These are phyloP conservation scores for Stylonectria norvegica DNA, from an alignment of 2,329 filamentous ascomycete species.

Conservation along the genomic window DNA sequence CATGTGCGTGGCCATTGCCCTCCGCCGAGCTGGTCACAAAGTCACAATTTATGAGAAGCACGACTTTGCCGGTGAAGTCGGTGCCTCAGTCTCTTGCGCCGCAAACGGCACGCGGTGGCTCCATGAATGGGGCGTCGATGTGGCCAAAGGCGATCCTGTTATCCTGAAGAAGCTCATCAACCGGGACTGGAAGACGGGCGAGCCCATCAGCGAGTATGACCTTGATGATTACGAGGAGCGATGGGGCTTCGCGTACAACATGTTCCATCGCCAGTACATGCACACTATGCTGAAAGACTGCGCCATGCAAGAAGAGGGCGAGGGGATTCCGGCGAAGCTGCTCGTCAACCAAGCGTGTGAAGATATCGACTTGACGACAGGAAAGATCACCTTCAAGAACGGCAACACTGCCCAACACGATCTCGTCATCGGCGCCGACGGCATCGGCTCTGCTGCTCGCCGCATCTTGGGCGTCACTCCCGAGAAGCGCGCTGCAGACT, in stretches of 20 bases:
- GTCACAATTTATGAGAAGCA: slow-evolving; percentile 63
- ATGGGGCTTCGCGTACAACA: slow-evolving; percentile 65
- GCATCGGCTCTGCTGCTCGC: slow-evolving; percentile 64
- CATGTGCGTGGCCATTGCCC: slow-evolving; percentile 44
- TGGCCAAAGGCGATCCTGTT: slow-evolving; percentile 62
- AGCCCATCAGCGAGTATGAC: slow-evolving; percentile 61
- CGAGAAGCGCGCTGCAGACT: slow-evolving; percentile 56
- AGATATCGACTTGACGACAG: slow-evolving; percentile 49
- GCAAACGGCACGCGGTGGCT: slow-evolving; percentile 69
- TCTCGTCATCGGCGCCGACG: slow-evolving; percentile 61
- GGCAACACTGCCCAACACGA: slow-evolving; percentile 51
- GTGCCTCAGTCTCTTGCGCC: slow-evolving; percentile 64
- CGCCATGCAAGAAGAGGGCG: slow-evolving; percentile 52
- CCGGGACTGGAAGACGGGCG: slow-evolving; percentile 66
- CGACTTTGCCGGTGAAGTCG: slow-evolving; percentile 66
- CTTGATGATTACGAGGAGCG: slow-evolving; percentile 61
- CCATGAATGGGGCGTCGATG: slow-evolving; percentile 64
- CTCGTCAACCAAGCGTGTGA: slow-evolving; percentile 54
- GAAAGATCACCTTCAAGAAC: slow-evolving; percentile 52
- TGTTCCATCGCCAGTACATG: slow-evolving; percentile 69
- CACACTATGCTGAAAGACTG: slow-evolving; percentile 62
- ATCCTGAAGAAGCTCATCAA: slow-evolving; percentile 64
- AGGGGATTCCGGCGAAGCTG: slow-evolving; percentile 51
- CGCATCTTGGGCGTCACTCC: slow-evolving; percentile 60
- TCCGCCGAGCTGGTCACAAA: slow-evolving; percentile 44